phyloP scores from a whole-genome alignment of 140 eudicot genomes.

The Senecio squalidus region DNA sequence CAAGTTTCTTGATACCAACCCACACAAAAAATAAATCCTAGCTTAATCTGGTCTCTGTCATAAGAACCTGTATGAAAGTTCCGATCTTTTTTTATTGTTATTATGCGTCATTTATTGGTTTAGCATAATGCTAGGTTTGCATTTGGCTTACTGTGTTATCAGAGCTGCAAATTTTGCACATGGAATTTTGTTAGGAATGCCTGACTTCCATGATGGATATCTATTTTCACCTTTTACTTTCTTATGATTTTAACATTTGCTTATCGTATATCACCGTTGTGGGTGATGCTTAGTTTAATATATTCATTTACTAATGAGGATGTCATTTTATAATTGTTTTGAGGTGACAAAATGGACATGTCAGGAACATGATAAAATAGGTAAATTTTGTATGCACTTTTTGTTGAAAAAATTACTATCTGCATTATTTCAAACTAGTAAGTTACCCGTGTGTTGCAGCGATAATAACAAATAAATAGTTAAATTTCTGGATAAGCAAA shows the following conservation, averaged over 20 bases:
- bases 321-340: no score
- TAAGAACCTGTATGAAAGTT: no score
- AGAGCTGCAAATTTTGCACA: constrained; percentile 27
- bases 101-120: not conserved
- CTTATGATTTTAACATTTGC: not conserved
- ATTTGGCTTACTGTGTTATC: constrained; percentile 18
- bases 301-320: no score
- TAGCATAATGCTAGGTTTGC: constrained; percentile 28
- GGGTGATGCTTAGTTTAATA: not conserved
- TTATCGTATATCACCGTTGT: not conserved
- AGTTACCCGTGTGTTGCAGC: no score
- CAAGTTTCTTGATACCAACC: constrained; percentile 44
- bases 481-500: no score
- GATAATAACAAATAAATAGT: no score
- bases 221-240: not conserved
- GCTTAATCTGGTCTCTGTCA: constrained; percentile 5
- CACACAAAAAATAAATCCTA: constrained; percentile 44
- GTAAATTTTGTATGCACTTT: no score
- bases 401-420: no score
- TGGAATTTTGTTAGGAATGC: constrained; percentile 1
- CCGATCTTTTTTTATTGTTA: not conserved
- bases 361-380: no score
- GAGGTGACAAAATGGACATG: not conserved
- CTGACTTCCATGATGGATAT: constrained; percentile 1
- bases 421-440: no score